A percentile compares a stretch with the other conserved stretches of the same genome.
Evolutionary conservation across 2,329 filamentous ascomycete species (phyloP).

Genomic region (Stemphylium lycopersici): DNA sequence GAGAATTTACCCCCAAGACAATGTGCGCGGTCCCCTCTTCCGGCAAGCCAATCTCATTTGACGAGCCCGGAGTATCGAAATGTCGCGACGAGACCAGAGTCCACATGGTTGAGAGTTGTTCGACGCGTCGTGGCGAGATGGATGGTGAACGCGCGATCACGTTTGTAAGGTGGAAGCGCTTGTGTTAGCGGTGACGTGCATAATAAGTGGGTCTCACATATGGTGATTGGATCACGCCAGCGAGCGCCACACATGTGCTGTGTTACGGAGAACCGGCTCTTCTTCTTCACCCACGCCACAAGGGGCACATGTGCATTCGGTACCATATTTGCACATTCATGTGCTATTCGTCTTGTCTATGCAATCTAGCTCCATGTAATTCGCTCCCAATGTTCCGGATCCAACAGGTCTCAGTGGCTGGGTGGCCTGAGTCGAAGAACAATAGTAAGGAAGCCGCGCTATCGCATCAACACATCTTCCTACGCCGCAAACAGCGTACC

Average conservation of each 20-base stretch:
- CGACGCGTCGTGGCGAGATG: constrained; percentile 25
- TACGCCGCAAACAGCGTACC: constrained; percentile 19
- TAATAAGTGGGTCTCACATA: constrained; percentile 8
- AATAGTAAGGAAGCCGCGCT: constrained; percentile 42
- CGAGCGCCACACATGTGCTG: neutral
- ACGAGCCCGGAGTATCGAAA: neutral
- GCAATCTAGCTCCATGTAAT: neutral
- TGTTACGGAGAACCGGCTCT: neutral
- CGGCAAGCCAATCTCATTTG: constrained; percentile 2
- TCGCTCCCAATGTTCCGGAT: neutral
- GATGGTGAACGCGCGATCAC: constrained; percentile 26
- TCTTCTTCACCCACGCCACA: neutral
- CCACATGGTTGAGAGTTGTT: constrained; percentile 23
- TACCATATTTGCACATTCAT: neutral
- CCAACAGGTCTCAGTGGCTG: constrained; percentile 21
- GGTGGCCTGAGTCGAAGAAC: constrained; percentile 33
- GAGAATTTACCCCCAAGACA: neutral
- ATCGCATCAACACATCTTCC: constrained; percentile 13
- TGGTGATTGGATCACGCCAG: neutral
- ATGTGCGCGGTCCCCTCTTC: constrained; percentile 13
- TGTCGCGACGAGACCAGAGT: constrained; percentile 9
- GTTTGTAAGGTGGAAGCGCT: constrained; percentile 5
- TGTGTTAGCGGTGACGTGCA: constrained; percentile 21
- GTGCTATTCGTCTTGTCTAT: neutral
- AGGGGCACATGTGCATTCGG: neutral